A percentile compares a stretch with the other conserved stretches of the same genome.
Evolutionary conservation across 2,329 filamentous ascomycete species (phyloP).

Genomic region (Ophiocordyceps camponoti-leonardi): DNA sequence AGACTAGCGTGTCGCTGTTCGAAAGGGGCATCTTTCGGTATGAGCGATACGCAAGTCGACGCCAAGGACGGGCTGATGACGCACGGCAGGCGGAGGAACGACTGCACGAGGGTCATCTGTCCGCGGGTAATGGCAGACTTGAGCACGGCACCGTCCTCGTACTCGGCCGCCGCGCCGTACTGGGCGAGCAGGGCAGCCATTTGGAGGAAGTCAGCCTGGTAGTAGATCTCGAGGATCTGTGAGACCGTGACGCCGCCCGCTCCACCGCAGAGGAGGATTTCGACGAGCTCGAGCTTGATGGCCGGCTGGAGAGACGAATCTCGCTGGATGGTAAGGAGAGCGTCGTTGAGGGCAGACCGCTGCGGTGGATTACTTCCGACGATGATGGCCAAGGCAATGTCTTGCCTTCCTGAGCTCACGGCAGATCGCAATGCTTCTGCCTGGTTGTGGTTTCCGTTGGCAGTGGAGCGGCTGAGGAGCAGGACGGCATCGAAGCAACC

Average conservation of each 20-base stretch:
- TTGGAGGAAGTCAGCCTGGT: constrained; percentile 30
- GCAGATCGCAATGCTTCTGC: constrained; percentile 34
- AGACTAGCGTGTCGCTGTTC: constrained; percentile 29
- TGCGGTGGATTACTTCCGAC: constrained; percentile 34
- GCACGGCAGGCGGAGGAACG: constrained; percentile 27
- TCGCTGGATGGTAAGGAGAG: constrained; percentile 29
- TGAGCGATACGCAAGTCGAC: constrained; percentile 29
- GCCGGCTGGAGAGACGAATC: constrained; percentile 27
- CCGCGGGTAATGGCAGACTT: constrained; percentile 28
- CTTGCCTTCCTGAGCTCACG: constrained; percentile 28
- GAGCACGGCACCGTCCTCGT: constrained; percentile 30
- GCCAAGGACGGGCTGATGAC: constrained; percentile 25
- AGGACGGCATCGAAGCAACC: constrained; percentile 33
- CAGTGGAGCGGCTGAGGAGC: constrained; percentile 31
- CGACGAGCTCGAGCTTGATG: constrained; percentile 32
- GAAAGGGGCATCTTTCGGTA: constrained; percentile 27
- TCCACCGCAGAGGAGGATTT: constrained; percentile 40
- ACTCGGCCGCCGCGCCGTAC: constrained; percentile 37
- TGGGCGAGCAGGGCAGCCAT: constrained; percentile 35
- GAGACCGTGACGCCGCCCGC: constrained; percentile 33
- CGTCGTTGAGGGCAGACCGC: constrained; percentile 27
- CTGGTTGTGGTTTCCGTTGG: constrained; percentile 33
- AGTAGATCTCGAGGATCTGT: constrained; percentile 29
- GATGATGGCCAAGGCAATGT: constrained; percentile 37
- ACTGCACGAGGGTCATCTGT: constrained; percentile 26